A percentile compares a stretch with the other conserved stretches of the same genome.
Evolutionary conservation across 805 yeast genomes (phyloP).

Genomic region (Suhomyces canberraensis): DNA sequence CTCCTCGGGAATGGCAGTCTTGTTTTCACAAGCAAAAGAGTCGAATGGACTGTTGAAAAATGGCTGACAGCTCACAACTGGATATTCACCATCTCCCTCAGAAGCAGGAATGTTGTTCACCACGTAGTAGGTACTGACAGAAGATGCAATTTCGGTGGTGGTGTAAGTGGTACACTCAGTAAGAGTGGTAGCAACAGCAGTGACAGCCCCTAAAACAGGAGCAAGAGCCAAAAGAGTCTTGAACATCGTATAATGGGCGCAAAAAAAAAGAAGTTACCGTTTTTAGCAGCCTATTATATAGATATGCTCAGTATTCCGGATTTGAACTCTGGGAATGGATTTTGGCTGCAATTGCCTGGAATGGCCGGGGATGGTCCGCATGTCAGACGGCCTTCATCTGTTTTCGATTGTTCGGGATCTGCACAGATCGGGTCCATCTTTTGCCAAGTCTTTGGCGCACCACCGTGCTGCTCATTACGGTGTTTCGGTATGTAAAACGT

Average conservation of each 20-base stretch:
- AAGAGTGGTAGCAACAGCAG: constrained; percentile 3
- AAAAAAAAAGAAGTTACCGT: no score
- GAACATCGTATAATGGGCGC: not conserved
- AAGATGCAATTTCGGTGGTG: constrained; percentile 6
- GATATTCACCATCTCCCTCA: constrained; percentile 10
- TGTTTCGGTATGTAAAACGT: no score
- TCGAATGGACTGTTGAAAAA: constrained; percentile 12
- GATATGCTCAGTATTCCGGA: not conserved
- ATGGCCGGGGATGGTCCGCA: no score
- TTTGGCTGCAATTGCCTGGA: no score
- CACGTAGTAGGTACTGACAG: constrained; percentile 8
- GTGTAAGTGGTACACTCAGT: constrained; percentile 10
- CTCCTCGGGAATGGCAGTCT: constrained; percentile 29
- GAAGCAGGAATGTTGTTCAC: constrained; percentile 9
- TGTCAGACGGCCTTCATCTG: no score
- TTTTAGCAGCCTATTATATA: not conserved
- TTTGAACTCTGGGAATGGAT: no score
- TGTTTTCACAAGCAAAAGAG: constrained; percentile 18
- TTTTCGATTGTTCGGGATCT: no score
- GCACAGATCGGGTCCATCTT: no score
- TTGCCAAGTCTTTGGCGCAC: no score
- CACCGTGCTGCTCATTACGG: no score
- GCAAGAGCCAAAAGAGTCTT: not conserved
- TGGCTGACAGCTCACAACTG: constrained; percentile 13
- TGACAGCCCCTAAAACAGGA: constrained; percentile 1